These are phyloP conservation scores for Brassica balearica DNA, from an alignment of 441 rosid genomes.

Conservation along the genomic window DNA sequence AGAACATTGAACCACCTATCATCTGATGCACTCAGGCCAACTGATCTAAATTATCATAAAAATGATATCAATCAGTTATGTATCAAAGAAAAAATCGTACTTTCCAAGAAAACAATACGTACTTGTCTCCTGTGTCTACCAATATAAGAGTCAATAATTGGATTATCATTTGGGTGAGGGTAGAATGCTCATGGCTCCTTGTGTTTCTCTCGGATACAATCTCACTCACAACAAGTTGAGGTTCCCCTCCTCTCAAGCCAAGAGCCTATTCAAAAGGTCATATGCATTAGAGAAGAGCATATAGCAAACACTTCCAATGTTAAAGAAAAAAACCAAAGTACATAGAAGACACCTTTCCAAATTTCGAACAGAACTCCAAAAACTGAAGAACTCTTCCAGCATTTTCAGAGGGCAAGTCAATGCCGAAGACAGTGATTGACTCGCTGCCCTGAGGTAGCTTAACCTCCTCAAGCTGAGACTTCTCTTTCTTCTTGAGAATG, in stretches of 20 bases:
- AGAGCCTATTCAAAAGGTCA: background rate
- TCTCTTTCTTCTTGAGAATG: background rate
- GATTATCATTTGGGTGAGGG: background rate
- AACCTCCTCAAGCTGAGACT: background rate
- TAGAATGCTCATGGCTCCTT: background rate
- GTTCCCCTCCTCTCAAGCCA: background rate
- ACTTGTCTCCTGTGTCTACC: background rate
- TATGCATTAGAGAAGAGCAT: background rate
- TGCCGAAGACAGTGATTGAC: background rate
- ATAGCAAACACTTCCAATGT: background rate
- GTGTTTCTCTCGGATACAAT: background rate
- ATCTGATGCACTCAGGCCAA: background rate
- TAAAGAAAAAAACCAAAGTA: background rate
- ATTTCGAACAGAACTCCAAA: background rate
- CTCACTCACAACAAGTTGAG: background rate
- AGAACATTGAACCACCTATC: background rate
- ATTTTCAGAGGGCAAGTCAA: background rate
- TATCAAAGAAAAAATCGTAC: background rate
- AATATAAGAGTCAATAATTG: background rate
- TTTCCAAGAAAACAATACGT: background rate
- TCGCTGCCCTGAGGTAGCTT: background rate
- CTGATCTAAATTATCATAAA: background rate
- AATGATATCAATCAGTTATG: background rate
- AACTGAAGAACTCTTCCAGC: background rate
- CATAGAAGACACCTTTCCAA: background rate